Evolutionary conservation across 1,284 basidiomycete species (phyloP).

Genomic region (Wolfiporia cocos): DNA sequence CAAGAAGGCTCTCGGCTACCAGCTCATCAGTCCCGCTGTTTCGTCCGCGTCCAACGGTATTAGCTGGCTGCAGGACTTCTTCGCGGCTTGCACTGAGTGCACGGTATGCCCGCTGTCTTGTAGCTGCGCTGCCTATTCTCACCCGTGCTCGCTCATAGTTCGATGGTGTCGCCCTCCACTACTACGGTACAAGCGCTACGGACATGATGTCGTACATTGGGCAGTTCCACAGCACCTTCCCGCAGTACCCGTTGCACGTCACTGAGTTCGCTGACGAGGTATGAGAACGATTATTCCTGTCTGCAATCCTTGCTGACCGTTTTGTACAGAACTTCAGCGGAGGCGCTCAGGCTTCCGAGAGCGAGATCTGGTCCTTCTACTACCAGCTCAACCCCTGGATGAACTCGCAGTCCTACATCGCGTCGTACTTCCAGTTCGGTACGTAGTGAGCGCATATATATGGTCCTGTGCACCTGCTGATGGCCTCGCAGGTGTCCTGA

Average conservation of each 20-base stretch:
- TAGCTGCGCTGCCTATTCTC: not conserved
- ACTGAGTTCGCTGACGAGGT: constrained; percentile 72
- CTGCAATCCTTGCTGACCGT: not conserved
- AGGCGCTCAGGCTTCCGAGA: constrained; percentile 42
- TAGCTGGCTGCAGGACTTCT: constrained; percentile 59
- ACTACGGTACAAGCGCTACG: constrained; percentile 48
- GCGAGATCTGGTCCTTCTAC: constrained; percentile 56
- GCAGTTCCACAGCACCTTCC: constrained; percentile 46
- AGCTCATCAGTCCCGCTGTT: constrained; percentile 59
- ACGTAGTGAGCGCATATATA: constrained; percentile 17
- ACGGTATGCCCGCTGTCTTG: constrained; percentile 33
- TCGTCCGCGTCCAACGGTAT: constrained; percentile 57
- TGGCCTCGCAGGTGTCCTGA: constrained; percentile 49
- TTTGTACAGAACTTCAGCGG: constrained; percentile 53
- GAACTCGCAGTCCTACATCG: constrained; percentile 47
- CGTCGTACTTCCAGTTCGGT: constrained; percentile 70
- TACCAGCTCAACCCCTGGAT: constrained; percentile 46
- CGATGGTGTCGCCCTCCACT: constrained; percentile 47
- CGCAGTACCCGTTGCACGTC: constrained; percentile 43
- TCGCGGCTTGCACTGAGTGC: constrained; percentile 45
- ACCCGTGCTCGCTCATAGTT: constrained; percentile 27
- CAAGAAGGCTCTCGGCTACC: constrained; percentile 49
- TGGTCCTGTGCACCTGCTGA: not conserved
- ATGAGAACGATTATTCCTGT: constrained; percentile 2
- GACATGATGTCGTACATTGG: constrained; percentile 47